Conservation (phyloP, 2,329 filamentous ascomycete genomes). For the Blastomyces emzantsi region DNA sequence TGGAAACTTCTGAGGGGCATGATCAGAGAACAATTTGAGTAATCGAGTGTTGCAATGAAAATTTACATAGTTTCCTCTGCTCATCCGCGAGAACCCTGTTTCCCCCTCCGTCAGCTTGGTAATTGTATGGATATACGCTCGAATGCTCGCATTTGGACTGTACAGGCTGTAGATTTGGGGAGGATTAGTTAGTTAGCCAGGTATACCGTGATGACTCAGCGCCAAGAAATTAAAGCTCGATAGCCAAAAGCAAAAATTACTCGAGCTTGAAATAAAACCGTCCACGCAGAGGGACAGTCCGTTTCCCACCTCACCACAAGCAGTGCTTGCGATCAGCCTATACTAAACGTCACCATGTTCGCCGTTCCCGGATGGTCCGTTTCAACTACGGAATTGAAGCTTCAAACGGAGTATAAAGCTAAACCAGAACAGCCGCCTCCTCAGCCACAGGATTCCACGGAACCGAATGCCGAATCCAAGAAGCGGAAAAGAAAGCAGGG, state of each 20-base stretch:
- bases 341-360: conserved; percentile 52
- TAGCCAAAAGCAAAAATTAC: neutral
- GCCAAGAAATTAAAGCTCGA: neutral
- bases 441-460: conserved; percentile 22
- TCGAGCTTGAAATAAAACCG: neutral
- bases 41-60: no score
- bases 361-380: conserved; percentile 89
- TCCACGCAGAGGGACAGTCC: neutral
- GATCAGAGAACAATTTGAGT: no score
- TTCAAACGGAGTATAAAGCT: conserved; percentile 52
- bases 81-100: no score
- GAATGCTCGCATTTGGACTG: no score
- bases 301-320: neutral
- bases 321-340: neutral
- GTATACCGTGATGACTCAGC: neutral
- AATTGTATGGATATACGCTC: no score
- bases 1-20: no score
- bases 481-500: conserved; percentile 46
- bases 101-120: no score
- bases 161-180: no score
- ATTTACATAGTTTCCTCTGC: no score
- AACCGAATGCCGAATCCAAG: conserved; percentile 19
- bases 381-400: conserved; percentile 59
- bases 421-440: conserved; percentile 52
- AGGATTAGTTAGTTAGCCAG: no score